Conservation (phyloP, 2,329 filamentous ascomycete genomes). For the Nannizzia gypsea region DNA sequence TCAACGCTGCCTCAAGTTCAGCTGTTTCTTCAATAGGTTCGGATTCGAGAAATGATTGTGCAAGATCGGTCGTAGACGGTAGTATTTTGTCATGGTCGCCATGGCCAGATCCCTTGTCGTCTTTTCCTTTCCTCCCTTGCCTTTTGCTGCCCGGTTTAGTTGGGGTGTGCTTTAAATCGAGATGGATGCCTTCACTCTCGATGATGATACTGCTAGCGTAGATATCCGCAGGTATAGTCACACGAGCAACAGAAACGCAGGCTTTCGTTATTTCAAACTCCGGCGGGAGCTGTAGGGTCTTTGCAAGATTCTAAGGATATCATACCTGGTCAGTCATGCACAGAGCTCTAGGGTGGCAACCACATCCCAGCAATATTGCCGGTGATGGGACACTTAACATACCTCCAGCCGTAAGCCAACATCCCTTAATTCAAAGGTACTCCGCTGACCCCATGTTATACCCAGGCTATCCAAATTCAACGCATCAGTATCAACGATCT, state of each 20-base stretch:
- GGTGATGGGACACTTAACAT: slow-evolving; percentile 18
- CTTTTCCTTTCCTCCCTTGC: slow-evolving; percentile 13
- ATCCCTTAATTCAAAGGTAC: slow-evolving; percentile 71
- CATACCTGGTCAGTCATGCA: not conserved
- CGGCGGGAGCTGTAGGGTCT: slow-evolving; percentile 60
- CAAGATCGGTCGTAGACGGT: slow-evolving; percentile 47
- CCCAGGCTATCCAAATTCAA: slow-evolving; percentile 79
- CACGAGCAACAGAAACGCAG: slow-evolving; percentile 59
- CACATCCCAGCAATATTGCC: not conserved
- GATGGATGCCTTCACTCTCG: slow-evolving; percentile 69
- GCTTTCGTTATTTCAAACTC: slow-evolving; percentile 62
- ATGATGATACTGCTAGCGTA: slow-evolving; percentile 72
- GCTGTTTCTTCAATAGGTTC: slow-evolving; percentile 47
- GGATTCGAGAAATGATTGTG: slow-evolving; percentile 48
- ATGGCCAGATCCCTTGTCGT: slow-evolving; percentile 17
- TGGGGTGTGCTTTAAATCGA: slow-evolving; percentile 49
- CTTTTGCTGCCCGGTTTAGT: slow-evolving; percentile 14
- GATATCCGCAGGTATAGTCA: slow-evolving; percentile 80
- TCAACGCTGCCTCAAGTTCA: slow-evolving; percentile 47
- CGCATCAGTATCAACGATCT: slow-evolving; percentile 76
- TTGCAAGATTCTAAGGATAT: slow-evolving; percentile 57
- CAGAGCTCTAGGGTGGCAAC: not conserved
- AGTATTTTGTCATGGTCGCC: slow-evolving; percentile 21
- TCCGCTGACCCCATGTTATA: slow-evolving; percentile 68
- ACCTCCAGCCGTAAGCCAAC: slow-evolving; percentile 71